These are phyloP conservation scores for Ustilago nuda DNA, from an alignment of 1,284 basidiomycete species.

Conservation along the genomic window DNA sequence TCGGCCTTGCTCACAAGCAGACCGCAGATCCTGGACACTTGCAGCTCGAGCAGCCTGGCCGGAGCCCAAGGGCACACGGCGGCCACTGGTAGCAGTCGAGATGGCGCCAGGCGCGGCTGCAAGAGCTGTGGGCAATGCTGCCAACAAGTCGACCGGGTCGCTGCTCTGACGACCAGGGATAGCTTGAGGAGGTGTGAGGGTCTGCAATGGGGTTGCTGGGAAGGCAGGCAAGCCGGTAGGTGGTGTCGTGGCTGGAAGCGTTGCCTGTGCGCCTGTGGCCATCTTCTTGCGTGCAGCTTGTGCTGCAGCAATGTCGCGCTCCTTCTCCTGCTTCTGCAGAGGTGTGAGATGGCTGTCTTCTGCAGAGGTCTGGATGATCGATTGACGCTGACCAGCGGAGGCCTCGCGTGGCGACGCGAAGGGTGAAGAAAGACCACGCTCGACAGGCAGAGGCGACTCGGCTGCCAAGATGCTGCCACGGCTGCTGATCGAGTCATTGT, in stretches of 20 bases:
- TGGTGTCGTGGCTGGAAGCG: slow-evolving; percentile 11
- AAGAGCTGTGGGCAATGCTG: neutral
- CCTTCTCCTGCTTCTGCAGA: slow-evolving; percentile 49
- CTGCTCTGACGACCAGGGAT: slow-evolving; percentile 19
- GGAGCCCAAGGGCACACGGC: slow-evolving; percentile 31
- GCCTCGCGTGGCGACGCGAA: slow-evolving; percentile 41
- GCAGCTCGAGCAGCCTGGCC: slow-evolving; percentile 48
- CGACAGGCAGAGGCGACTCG: slow-evolving; percentile 22
- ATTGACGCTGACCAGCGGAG: slow-evolving; percentile 25
- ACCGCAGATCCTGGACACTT: slow-evolving; percentile 52
- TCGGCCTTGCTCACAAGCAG: slow-evolving; percentile 41
- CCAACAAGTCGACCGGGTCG: slow-evolving; percentile 26
- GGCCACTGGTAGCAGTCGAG: slow-evolving; percentile 23
- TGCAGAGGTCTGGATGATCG: slow-evolving; percentile 22
- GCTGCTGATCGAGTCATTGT: slow-evolving; percentile 32
- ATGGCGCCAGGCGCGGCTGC: slow-evolving; percentile 6
- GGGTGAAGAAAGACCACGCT: slow-evolving; percentile 30
- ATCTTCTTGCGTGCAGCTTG: slow-evolving; percentile 53
- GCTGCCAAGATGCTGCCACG: slow-evolving; percentile 24
- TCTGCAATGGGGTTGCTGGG: slow-evolving; percentile 30
- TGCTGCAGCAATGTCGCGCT: slow-evolving; percentile 52
- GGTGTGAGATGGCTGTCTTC: slow-evolving; percentile 40
- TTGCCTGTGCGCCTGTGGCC: slow-evolving; percentile 14
- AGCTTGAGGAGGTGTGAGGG: slow-evolving; percentile 19
- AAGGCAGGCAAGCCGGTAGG: slow-evolving; percentile 24